Conservation (phyloP, 2,329 filamentous ascomycete species). For the Ramichloridium luteum region DNA sequence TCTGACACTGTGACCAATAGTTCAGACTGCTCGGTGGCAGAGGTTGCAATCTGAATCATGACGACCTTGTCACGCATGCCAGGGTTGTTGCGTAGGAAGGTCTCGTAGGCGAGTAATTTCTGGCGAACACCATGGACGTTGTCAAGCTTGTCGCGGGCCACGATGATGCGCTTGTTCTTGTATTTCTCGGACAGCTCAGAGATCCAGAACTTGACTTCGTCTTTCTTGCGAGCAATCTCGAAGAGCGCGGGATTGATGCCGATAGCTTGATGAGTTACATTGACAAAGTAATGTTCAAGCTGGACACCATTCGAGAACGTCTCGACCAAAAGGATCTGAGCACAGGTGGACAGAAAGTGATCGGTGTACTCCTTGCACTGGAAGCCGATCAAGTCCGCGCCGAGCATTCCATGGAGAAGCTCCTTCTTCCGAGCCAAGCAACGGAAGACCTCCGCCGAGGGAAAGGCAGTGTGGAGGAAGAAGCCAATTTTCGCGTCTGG, state of each 20-base stretch:
- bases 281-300: constrained; percentile 84
- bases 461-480: constrained; percentile 90
- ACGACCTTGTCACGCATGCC: constrained; percentile 80
- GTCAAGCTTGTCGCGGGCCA: constrained; percentile 88
- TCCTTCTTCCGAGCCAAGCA: constrained; percentile 79
- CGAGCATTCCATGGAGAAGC: constrained; percentile 82
- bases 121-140: constrained; percentile 84
- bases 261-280: constrained; percentile 74
- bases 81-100: constrained; percentile 89
- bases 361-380: constrained; percentile 87
- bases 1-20: constrained; percentile 80
- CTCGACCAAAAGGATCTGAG: constrained; percentile 78
- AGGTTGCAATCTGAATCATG: constrained; percentile 85
- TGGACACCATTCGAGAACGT: constrained; percentile 80
- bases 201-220: constrained; percentile 67
- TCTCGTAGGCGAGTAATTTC: constrained; percentile 81
- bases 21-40: constrained; percentile 76
- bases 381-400: constrained; percentile 84
- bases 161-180: constrained; percentile 77
- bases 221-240: constrained; percentile 42
- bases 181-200: constrained; percentile 71
- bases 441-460: constrained; percentile 89
- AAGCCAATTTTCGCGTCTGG: constrained; percentile 93
- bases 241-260: constrained; percentile 79
- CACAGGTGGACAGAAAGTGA: constrained; percentile 93